Evolutionary conservation across 1,284 basidiomycete species (phyloP).

Genomic region (Apiotrichum porosum): DNA sequence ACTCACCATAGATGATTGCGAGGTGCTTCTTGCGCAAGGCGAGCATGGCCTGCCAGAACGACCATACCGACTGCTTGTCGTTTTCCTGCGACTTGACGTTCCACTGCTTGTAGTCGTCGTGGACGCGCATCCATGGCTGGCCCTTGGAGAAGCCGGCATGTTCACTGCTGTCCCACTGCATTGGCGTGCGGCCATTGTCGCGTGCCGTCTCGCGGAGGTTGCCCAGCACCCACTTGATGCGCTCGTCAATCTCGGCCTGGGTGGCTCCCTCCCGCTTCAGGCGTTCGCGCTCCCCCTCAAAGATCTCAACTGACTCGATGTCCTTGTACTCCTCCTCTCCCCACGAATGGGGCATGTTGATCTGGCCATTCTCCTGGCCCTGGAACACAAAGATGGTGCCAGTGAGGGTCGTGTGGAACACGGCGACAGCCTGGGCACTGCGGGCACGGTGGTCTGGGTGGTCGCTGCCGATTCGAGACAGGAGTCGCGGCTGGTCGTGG

Average conservation of each 20-base stretch:
- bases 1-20: slow-evolving; percentile 41
- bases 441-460: slow-evolving; percentile 55
- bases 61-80: slow-evolving; percentile 37
- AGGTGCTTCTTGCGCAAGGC: slow-evolving; percentile 40
- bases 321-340: slow-evolving; percentile 67
- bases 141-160: slow-evolving; percentile 64
- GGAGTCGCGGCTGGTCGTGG: slow-evolving; percentile 54
- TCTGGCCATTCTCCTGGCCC: slow-evolving; percentile 65
- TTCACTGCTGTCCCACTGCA: slow-evolving; percentile 58
- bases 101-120: slow-evolving; percentile 60
- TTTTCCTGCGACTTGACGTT: slow-evolving; percentile 47
- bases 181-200: slow-evolving; percentile 39
- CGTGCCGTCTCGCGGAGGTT: slow-evolving; percentile 41
- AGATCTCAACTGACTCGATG: slow-evolving; percentile 34
- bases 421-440: slow-evolving; percentile 63
- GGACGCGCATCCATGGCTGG: slow-evolving; percentile 70
- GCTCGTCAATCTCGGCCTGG: slow-evolving; percentile 37
- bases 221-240: slow-evolving; percentile 42
- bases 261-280: slow-evolving; percentile 27
- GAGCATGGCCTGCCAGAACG: slow-evolving; percentile 41
- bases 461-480: slow-evolving; percentile 67
- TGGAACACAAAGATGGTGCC: slow-evolving; percentile 71
- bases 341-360: slow-evolving; percentile 64
- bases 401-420: slow-evolving; percentile 59
- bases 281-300: slow-evolving; percentile 41